phyloP scores from a whole-genome alignment of 257 asterid species.

The Orobanche coerulescens region DNA sequence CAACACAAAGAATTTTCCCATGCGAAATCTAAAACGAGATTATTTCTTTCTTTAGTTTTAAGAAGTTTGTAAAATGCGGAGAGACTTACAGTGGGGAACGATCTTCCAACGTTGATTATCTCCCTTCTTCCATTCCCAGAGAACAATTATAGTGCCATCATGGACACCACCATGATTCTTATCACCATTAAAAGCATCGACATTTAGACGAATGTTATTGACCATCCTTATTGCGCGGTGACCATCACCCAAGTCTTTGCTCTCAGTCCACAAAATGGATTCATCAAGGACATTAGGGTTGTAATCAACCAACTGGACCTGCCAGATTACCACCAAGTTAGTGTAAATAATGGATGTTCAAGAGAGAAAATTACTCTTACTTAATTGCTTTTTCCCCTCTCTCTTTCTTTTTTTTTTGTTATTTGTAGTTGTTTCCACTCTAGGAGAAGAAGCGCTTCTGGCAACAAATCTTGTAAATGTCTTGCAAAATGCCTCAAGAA shows the following conservation, averaged over 20 bases:
- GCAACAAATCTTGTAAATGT: neutral
- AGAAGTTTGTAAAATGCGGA: neutral
- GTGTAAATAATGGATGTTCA: too few species aligned
- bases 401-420: too few species aligned
- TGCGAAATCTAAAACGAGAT: neutral
- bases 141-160: constrained; percentile 70
- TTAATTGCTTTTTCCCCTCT: too few species aligned
- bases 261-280: constrained; percentile 81
- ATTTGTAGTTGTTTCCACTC: too few species aligned
- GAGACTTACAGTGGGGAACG: constrained; percentile 62
- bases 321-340: constrained; percentile 3
- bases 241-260: constrained; percentile 75
- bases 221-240: constrained; percentile 76
- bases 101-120: constrained; percentile 90
- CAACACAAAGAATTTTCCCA: too few species aligned
- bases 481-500: neutral
- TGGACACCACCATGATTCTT: constrained; percentile 76
- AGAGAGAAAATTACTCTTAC: too few species aligned
- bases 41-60: too few species aligned
- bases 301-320: constrained; percentile 60
- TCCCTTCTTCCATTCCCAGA: constrained; percentile 97
- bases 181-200: constrained; percentile 84
- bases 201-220: constrained; percentile 61
- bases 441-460: too few species aligned
- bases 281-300: constrained; percentile 64